Conservation (phyloP, 2,329 filamentous ascomycete species). For the Zymoseptoria crescenta region DNA sequence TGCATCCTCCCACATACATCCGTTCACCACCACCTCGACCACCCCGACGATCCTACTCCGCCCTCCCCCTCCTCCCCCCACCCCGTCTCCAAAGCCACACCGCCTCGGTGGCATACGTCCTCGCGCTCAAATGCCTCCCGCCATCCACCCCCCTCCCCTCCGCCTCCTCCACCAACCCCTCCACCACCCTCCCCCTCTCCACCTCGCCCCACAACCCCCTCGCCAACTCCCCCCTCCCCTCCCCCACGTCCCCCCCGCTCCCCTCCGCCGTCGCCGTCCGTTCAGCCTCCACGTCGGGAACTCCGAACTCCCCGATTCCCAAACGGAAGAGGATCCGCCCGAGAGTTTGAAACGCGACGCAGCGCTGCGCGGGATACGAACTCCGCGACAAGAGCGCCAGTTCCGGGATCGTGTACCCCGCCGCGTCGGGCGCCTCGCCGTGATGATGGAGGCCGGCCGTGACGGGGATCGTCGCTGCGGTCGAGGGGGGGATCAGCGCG, state of each 20-base stretch:
- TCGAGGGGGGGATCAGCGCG: constrained; percentile 66
- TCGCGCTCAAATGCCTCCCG: constrained; percentile 63
- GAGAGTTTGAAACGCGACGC: constrained; percentile 84
- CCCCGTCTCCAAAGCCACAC: constrained; percentile 81
- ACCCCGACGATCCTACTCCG: constrained; percentile 25
- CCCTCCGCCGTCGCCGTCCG: constrained; percentile 6
- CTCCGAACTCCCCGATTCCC: constrained; percentile 62
- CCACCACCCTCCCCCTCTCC: too few relatives aligned
- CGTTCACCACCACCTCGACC: too few relatives aligned
- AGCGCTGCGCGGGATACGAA: constrained; percentile 76
- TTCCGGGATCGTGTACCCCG: constrained; percentile 87
- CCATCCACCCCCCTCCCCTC: constrained; percentile 50
- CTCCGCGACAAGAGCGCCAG: constrained; percentile 73
- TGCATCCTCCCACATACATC: too few relatives aligned
- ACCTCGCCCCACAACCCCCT: constrained; percentile 77
- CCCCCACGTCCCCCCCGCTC: constrained; percentile 43
- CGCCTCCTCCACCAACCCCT: constrained; percentile 69
- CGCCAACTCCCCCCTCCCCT: constrained; percentile 43
- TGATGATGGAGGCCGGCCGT: constrained; percentile 91
- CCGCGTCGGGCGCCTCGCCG: constrained; percentile 81
- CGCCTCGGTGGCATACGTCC: constrained; percentile 79
- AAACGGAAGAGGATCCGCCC: constrained; percentile 78
- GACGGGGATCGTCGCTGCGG: constrained; percentile 65
- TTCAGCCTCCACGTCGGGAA: constrained; percentile 30
- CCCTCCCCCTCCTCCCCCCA: constrained; percentile 52